A percentile compares a stretch with the other conserved stretches of the same genome.
These are phyloP conservation scores for Diplotaxis tenuifolia DNA, from an alignment of 345 rosid genomes.

Conservation along the genomic window DNA sequence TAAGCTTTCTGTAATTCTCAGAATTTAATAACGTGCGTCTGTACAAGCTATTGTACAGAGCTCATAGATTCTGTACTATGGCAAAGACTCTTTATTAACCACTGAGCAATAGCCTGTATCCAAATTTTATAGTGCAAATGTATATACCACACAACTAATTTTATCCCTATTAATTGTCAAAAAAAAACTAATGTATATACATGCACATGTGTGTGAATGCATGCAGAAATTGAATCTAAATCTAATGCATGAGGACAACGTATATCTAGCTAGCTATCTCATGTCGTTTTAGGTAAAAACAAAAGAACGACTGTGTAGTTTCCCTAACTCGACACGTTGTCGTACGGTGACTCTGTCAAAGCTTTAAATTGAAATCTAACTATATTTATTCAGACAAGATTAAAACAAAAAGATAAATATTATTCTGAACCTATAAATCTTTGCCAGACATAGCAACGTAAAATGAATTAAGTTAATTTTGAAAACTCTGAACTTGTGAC, in stretches of 20 bases:
- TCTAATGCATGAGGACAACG: constrained; percentile 19
- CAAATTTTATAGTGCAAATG: neutral
- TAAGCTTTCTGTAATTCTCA: constrained; percentile 16
- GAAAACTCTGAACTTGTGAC: constrained; percentile 31
- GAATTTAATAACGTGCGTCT: constrained; percentile 27
- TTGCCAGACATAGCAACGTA: constrained; percentile 20
- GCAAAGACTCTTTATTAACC: constrained; percentile 28
- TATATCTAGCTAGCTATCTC: constrained; percentile 22
- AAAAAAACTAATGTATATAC: neutral
- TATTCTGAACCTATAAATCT: constrained; percentile 6
- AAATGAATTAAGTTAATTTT: neutral
- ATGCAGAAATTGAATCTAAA: constrained; percentile 21
- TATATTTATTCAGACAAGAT: constrained; percentile 10
- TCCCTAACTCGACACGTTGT: constrained; percentile 39
- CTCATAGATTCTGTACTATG: constrained; percentile 41
- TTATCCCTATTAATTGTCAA: neutral
- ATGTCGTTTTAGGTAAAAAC: constrained; percentile 33
- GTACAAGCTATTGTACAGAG: constrained; percentile 37
- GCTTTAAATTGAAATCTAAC: constrained; percentile 19
- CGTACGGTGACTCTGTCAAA: constrained; percentile 29
- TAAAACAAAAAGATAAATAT: neutral
- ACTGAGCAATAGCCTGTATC: constrained; percentile 19
- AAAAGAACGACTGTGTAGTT: constrained; percentile 18
- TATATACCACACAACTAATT: neutral
- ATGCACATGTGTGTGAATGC: constrained; percentile 2